Conservation (phyloP, 208 protist species). For the Leishmania aethiopica region DNA sequence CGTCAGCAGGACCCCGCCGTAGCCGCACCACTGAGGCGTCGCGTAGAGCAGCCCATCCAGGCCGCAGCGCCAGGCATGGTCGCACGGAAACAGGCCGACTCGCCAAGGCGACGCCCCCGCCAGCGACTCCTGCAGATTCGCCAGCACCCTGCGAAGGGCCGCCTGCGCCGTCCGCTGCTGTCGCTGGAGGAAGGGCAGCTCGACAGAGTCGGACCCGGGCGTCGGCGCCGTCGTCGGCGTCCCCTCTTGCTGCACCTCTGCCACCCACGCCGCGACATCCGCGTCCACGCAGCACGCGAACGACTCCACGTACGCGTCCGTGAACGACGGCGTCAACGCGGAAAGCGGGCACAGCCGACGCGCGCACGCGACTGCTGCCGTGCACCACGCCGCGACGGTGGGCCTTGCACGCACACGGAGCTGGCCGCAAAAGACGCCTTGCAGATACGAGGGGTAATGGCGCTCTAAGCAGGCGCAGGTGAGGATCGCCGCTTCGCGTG, state of each 20-base stretch:
- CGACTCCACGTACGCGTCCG: conserved; percentile 24
- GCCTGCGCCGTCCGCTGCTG: conserved; percentile 3
- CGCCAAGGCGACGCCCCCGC: conserved; percentile 4
- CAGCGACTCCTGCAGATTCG: conserved; percentile 12
- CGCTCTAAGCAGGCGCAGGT: conserved; percentile 14
- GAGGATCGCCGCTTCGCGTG: conserved; percentile 7
- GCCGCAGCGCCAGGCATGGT: conserved; percentile 41
- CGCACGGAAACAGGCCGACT: conserved; percentile 35
- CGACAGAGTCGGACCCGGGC: neutral
- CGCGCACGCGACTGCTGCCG: conserved; percentile 25
- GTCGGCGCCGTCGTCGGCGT: neutral
- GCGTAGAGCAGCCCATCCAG: conserved; percentile 60
- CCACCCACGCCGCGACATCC: conserved; percentile 33
- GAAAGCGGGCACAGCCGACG: conserved; percentile 8
- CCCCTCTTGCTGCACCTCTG: neutral
- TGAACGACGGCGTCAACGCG: conserved; percentile 21
- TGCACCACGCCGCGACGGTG: conserved; percentile 48
- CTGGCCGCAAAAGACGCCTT: conserved; percentile 16
- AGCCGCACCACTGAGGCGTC: conserved; percentile 48
- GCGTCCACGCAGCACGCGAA: conserved; percentile 39
- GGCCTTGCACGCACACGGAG: conserved; percentile 41
- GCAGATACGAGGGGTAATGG: conserved; percentile 30
- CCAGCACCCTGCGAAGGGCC: conserved; percentile 10
- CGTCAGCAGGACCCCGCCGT: conserved; percentile 21
- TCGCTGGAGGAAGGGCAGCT: neutral